Evolutionary conservation across 352 stramenopile species (phyloP), one percentile per base, ranked within the genome.

Genomic region (Phytopythium aichiense): DNA sequence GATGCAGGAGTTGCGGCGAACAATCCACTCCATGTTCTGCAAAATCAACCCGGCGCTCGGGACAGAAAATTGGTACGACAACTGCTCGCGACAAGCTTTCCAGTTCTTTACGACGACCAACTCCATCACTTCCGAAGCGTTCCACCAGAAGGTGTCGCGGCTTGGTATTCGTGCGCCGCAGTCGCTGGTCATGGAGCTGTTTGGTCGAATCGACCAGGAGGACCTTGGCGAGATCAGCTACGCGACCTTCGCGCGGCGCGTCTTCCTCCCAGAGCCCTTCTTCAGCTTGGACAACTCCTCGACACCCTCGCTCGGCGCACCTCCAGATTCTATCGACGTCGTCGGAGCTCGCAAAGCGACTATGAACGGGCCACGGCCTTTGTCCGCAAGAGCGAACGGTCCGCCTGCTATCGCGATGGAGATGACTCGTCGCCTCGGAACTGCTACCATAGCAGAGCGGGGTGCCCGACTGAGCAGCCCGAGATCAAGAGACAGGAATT

Each of bases 31-130:
- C 2, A 72, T 86, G 61, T 89, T 87, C 51, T 64, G 58, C n/a
- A 68, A 64, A 4, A 53, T 76, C 1, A 74, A 86, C 50, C 58
- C 68, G 4, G 77, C 42, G 20, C 70, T 84, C 20, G 35, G 67
- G 9, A 75, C 68, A 8, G 72, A 60, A 4, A 84, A 58, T 22
- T 56, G 69, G 12, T 82, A 90, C 53, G 79, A 88, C 20, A 86
- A 90, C 55, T 86, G 73, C 53, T 79, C 66, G 30, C 70, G 80
- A 46, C 81, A 89, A 40, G 84, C 84, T 4, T 93, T 93, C 48
- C 76, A 76, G 13, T 88, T 79, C 63, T 93, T 92, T 63, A 93
- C 84, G 46, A 88, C 79, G 15, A 89, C 76, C 16, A 91, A 89
- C 61, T 76, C 72, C 20, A 91, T 93, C 64, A 84, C 79, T 0